Base-by-base conservation (phyloP, 2,329 filamentous ascomycete genomes). In the Penicillium concentricum region DNA sequence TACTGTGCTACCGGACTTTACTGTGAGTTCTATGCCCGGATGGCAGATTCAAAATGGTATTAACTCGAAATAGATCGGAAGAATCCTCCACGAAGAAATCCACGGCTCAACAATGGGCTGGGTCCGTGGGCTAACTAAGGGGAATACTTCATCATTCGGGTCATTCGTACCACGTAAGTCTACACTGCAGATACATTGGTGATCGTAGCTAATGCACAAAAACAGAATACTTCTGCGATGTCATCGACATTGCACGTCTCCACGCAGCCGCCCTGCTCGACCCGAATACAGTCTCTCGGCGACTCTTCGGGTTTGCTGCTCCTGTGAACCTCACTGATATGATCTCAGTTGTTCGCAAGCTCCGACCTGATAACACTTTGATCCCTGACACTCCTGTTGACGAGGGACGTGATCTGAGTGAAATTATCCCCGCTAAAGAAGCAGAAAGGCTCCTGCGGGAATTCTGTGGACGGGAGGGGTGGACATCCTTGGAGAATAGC, bases 361-460 rank as follows among this genome's bases (percentile, higher is more conserved):
- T 76, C 7, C 72, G 72, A 50, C 81, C 81, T 0, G 67, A 51
- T 10, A 60, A 75, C 2, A 72, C 68, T 44, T 59, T 60, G 16
- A 75, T 81, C 50, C 55, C 66, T 6, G 56, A 68, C 32, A 63
- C 69, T 45, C 55, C 67, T 5, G 55, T 58, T 42, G 42, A 65
- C n/a, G 51, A 65, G 20, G 59, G 61, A 7, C 54, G 55, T 20
- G 71, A 73, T 56, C 30, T 68, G 15, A 69, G 63, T 30, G 43
- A 63, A 6, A 60, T 68, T 20, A 47, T 70, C 8, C 60, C 63
- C 0, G 62, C 67, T 13, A 56, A 54, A 15, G 58, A 66, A 42
- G 70, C 68, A 10, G 70, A 71, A 51, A 56, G 55, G 8, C 43
- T 76, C 41, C 49, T 76, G 26, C 65, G 59, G 37, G 54, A 55